Conservation (phyloP, 129 eudicot species). For the Flaveria brownii region DNA sequence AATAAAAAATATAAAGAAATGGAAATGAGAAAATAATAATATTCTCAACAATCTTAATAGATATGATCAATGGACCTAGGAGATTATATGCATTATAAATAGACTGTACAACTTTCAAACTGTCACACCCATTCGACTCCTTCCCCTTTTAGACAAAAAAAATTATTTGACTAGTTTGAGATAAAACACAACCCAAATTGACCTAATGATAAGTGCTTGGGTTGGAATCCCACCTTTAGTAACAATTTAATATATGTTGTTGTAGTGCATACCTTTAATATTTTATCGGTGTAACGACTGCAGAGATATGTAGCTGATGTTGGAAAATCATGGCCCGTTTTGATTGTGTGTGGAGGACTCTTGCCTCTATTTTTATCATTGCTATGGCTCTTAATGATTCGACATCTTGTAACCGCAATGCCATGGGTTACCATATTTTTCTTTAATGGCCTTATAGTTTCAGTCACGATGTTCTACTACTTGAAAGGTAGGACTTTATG, state of each 20-base stretch:
- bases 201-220: background rate
- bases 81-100: background rate
- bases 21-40: too few species aligned
- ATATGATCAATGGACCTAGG: background rate
- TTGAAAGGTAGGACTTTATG: conserved; percentile 62
- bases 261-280: background rate
- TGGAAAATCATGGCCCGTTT: conserved; percentile 92
- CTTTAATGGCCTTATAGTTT: conserved; percentile 72
- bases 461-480: conserved; percentile 88
- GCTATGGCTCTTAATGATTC: conserved; percentile 86
- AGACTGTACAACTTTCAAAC: background rate
- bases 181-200: background rate
- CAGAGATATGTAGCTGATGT: conserved; percentile 98
- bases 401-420: conserved; percentile 92
- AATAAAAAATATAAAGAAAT: too few species aligned
- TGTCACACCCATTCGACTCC: background rate
- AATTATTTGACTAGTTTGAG: too few species aligned
- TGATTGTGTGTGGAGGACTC: conserved; percentile 95
- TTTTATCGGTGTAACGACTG: conserved; percentile 27
- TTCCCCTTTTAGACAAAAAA: background rate
- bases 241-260: background rate
- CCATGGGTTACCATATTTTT: conserved; percentile 87
- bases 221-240: background rate
- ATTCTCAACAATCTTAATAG: background rate
- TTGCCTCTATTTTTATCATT: conserved; percentile 82